Evolutionary conservation across 2,329 filamentous ascomycete genomes (phyloP), one percentile per base, ranked within the genome.

Genomic region (Leptodontidium sp.): DNA sequence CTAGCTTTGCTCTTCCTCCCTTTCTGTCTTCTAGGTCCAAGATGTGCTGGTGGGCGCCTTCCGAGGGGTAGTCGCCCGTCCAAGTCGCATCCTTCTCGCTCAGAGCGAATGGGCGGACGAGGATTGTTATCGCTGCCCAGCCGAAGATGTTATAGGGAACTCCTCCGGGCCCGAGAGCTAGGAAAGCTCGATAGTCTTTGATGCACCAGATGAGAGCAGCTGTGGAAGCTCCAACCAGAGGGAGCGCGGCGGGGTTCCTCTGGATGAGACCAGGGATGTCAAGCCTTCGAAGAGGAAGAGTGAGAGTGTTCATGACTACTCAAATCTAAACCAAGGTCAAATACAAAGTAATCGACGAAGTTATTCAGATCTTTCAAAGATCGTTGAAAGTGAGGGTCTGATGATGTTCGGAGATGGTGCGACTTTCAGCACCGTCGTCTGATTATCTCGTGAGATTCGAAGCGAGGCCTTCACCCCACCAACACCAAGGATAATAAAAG

Each of bases 101-200:
- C 5, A 64, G 61, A 40, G 61, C 61, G 32, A 64, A 64, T 9
- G 61, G 61, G 6, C 61, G 61, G 29, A 64, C 47, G 47, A 64
- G 26, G 47, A 64, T 52, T 5, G 47, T 64, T n/a, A 64, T 40
- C 26, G 17, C 8, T 26, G 61, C 47, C 61, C 61, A 64, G 47
- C 61, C 61, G 47, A 64, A 64, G 17, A 64, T 9, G n/a, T 64
- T 64, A 17, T 64, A 53, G 2, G 61, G 61, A 4, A 64, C 15
- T 9, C 61, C 61, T 6, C 61, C 61, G 2, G 8, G 61, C 2
- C 61, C 61, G 2, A 64, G 61, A 40, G 61, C 61, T 5, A 40
- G 29, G 21, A 64, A 64, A 7, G 61, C 61, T 40, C 61, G 29
- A 24, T 64, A 64, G n/a, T 64, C 61, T 52, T n/a, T 38, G n/a